Conservation (phyloP, 306 rosid genomes). For the Cicer yamashitae region DNA sequence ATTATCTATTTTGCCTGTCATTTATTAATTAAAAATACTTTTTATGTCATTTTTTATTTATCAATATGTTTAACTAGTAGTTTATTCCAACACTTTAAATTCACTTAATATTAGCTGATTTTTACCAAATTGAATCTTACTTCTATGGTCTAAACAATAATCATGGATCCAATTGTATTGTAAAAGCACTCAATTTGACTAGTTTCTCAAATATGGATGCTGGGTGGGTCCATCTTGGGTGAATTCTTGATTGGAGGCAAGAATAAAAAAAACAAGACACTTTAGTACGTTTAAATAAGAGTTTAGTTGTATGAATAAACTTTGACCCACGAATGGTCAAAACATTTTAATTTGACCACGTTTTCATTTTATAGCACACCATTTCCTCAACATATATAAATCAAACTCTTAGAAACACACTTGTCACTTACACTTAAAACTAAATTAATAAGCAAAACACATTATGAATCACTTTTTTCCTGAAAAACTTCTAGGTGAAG, state of each 20-base stretch:
- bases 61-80: too few relatives aligned
- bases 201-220: neutral
- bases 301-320: neutral
- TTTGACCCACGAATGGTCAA: constrained; percentile 50
- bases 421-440: constrained; percentile 15
- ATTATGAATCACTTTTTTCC: constrained; percentile 50
- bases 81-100: too few relatives aligned
- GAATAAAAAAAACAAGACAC: neutral
- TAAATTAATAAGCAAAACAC: neutral
- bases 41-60: too few relatives aligned
- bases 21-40: too few relatives aligned
- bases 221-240: neutral
- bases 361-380: constrained; percentile 39
- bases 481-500: constrained; percentile 52
- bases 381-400: constrained; percentile 6
- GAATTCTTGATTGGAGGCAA: constrained; percentile 41
- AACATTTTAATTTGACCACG: constrained; percentile 55
- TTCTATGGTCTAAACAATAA: too few relatives aligned
- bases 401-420: neutral
- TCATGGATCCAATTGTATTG: too few relatives aligned
- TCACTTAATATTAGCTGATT: too few relatives aligned
- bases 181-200: neutral
- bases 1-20: too few relatives aligned
- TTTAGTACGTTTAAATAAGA: neutral
- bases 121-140: too few relatives aligned